Evolutionary conservation across 2,329 filamentous ascomycete species (phyloP), one percentile per base, ranked within the genome.

Genomic region (Colletotrichum acutatum): DNA sequence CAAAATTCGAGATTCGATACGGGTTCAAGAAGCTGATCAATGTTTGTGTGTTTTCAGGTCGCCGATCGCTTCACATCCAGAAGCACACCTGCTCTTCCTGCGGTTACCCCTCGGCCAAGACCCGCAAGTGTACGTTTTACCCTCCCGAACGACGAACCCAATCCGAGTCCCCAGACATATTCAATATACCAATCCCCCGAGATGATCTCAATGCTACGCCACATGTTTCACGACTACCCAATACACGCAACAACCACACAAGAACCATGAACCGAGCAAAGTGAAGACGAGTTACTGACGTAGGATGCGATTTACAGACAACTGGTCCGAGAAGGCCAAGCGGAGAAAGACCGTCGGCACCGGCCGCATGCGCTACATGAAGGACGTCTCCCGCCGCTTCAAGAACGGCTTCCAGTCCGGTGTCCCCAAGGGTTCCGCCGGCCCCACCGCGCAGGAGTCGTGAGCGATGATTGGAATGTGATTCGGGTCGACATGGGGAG

Each of bases 271-370:
- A 11, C 42, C 42, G 42, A n/a, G 42, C n/a, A 49, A n/a, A 19
- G 12, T 34, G 32, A 49, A 19, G 37, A 42, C 14, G 37, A 42
- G 37, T 49, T 74, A 64, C 67, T 74, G 57, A 74, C 68, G 42
- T 24, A 60, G 71, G 62, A 32, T 8, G 26, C 63, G 62, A 42
- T 75, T 75, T 49, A 84, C 84, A 98, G 96, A 93, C 93, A 98
- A 99, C 94, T 99, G 97, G 97, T 92, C 94, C 87, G 96, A 98
- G 92, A 99, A 99, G 94, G 96, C 95, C 82, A 98, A 98, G 95
- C 91, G 97, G 87, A 97, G 97, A 93, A 98, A 98, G 95, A 98
- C 96, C 84, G 96, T 94, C 85, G 97, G 97, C 83, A 96, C 95
- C 84, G 97, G 97, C 86, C 94, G 97, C 87, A 97, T 95, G 93